Conservation (phyloP, 345 rosid species). For the Citrus maxima region DNA sequence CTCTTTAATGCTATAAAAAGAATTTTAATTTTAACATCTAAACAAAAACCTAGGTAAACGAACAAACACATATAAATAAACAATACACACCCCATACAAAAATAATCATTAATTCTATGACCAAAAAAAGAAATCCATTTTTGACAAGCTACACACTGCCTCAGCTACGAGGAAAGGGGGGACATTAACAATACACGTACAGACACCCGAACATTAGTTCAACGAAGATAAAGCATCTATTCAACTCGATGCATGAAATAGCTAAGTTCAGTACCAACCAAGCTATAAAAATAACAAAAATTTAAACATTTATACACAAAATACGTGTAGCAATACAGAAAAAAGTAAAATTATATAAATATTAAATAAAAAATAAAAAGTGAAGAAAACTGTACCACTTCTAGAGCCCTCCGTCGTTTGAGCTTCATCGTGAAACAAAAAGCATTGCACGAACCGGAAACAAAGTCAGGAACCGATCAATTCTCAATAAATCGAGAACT, state of each 20-base stretch:
- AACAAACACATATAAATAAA: background rate
- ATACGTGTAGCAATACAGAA: background rate
- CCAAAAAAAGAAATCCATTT: background rate
- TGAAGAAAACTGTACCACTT: conserved; percentile 58
- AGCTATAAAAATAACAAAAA: background rate
- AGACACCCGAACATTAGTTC: background rate
- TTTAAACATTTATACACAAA: background rate
- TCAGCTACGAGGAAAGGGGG: background rate
- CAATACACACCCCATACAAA: background rate
- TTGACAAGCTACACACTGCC: background rate
- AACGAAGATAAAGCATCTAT: background rate
- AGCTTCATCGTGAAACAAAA: conserved; percentile 68
- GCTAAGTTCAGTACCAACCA: background rate
- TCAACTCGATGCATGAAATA: background rate
- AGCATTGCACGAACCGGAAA: conserved; percentile 40
- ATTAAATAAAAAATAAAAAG: background rate
- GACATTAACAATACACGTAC: background rate
- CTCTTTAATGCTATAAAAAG: background rate
- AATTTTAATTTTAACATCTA: background rate
- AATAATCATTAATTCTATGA: background rate
- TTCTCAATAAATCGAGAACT: conserved; percentile 42
- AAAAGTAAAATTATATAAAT: background rate
- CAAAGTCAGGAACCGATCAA: conserved; percentile 43
- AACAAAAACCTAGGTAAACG: background rate
- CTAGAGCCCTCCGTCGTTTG: conserved; percentile 65